Conservation (phyloP, 495 filamentous ascomycete species). For the Pyrenula massariospora region DNA sequence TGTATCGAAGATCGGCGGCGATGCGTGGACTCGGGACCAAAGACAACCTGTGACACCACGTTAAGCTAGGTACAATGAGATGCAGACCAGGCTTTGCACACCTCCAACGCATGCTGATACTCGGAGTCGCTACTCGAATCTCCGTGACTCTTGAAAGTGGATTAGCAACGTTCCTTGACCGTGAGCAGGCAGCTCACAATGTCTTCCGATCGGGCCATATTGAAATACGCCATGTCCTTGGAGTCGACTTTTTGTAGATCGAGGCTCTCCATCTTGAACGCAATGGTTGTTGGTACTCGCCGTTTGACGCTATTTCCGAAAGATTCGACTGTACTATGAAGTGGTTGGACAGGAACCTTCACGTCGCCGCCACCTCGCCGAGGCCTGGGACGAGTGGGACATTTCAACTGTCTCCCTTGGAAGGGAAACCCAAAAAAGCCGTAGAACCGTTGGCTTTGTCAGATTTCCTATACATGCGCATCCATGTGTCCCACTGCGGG, state of each 20-base stretch:
- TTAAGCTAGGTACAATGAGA: too few species aligned
- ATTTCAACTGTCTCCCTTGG: too few species aligned
- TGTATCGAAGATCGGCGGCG: constrained; percentile 81
- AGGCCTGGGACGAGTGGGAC: not conserved
- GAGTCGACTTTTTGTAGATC: not conserved
- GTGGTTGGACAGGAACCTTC: not conserved
- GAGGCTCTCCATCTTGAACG: not conserved
- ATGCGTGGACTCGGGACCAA: constrained; percentile 57
- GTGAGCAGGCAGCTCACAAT: not conserved
- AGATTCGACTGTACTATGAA: not conserved
- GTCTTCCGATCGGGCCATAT: not conserved
- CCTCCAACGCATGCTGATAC: constrained; percentile 36
- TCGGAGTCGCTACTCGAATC: constrained; percentile 29
- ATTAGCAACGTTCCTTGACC: not conserved
- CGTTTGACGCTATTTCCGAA: not conserved
- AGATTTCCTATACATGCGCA: too few species aligned
- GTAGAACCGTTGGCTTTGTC: too few species aligned
- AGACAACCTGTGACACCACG: too few species aligned
- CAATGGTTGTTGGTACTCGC: not conserved
- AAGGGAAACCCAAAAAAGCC: too few species aligned
- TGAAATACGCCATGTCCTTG: not conserved
- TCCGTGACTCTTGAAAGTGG: constrained; percentile 11
- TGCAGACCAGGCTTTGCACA: too few species aligned
- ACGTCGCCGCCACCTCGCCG: not conserved
- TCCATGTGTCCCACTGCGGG: too few species aligned